Evolutionary conservation across 441 rosid genomes (phyloP), one percentile per base, ranked within the genome.

Genomic region (Pelargonium australe): DNA sequence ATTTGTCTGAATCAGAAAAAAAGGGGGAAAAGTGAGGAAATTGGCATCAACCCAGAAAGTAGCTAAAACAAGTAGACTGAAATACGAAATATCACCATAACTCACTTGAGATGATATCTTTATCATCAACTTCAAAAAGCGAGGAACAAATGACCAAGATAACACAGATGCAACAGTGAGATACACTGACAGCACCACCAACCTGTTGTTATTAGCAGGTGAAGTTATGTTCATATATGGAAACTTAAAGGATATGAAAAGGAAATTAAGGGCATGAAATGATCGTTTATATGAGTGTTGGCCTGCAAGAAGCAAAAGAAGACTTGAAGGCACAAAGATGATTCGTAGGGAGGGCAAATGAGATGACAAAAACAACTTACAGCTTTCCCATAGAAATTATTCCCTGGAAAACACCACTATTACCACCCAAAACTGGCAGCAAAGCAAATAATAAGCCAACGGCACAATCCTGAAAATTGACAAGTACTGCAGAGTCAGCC

Each of bases 371-470:
- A 57, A 19, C 25, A 78, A 86, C 98, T 80, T 73, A 95, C 99
- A 92, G 75, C 78, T 95, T 95, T 75, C 98, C 99, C 93, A 92
- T 92, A 62, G 96, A 87, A 71, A 86, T 75, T 83, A 95, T 83
- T 80, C 99, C 99, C 47, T 85, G 88, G 47, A 89, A 75, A 66
- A 84, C 70, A 66, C 98, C 98, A 73, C 96, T 89, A 74, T 83
- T 86, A 63, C 99, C 99, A 69, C 99, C 96, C 87, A 95, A 81
- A 77, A 92, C 93, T 60, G 98, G 99, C 64, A 95, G 96, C 85
- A 95, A 76, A 66, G 99, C 99, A 62, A 89, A 95, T 28, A 92
- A 75, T 80, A 94, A 87, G 71, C 97, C 99, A 71, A 94, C 95
- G 71, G 93, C 91, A 82, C 99, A 94, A 81, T 92, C 98, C 97